Base-by-base conservation (phyloP, 768 basidiomycete genomes). In the Gloeopeniophorella convolvens region DNA sequence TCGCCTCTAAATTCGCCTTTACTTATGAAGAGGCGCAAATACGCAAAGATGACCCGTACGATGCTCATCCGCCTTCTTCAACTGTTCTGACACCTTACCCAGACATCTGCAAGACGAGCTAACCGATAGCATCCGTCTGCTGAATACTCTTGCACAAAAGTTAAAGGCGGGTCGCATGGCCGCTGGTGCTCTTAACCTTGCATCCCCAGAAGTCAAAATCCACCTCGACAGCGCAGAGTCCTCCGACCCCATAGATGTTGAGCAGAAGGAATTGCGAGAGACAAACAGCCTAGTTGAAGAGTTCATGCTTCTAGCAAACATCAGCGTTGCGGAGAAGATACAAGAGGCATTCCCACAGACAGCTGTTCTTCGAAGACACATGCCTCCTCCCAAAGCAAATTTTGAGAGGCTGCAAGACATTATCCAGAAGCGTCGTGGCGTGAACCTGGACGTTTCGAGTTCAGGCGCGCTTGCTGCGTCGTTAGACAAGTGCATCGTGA, bases 201-300 rank as follows among this genome's bases (percentile, higher is more conserved):
- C 96, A 1, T 98, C 96, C 0, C 95, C 96, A 0, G 96, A 99
- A 73, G 89, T 99, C 66, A 97, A 94, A 66, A 97, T 99, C 55
- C 84, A 97, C 58, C 74, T 98, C 13, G 90, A 96, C 61, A 90
- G 86, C 57, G 74, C 92, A 1, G 96, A 98, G 65, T 89, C 88
- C 0, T 87, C 91, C 2, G 93, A 96, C 57, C 95, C 95, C 0
- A 89, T 97, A 55, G 95, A 97, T 55, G 94, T 99, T 9, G 92
- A 97, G 68, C 92, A 94, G 65, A 98, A 98, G 65, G 85, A 90
- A 60, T 64, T 88, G 62, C 71, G 78, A 24, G 94, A 98, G 69
- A 99, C 96, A 8, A 98, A 98, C 63, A 92, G 89, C 56, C 70
- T 98, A 6, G 96, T 98, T 2, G 96, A 99, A 66, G 96, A 98